Percentiles rank a stretch among this genome's conserved stretches.
phyloP scores from a whole-genome alignment of 306 rosid genomes.

The Quercus rubra region DNA sequence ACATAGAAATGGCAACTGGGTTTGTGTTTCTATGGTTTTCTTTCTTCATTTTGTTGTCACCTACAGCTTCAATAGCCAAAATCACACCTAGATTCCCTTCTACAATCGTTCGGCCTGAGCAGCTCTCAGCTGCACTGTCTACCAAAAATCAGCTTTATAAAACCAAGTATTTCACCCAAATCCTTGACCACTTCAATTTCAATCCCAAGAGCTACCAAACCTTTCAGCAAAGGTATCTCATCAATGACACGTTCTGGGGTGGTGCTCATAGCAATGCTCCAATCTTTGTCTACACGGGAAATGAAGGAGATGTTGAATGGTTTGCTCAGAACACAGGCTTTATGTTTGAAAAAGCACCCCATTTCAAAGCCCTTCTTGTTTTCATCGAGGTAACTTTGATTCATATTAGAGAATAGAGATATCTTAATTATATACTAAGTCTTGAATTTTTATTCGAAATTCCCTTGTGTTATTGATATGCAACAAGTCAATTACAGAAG shows the following conservation, averaged over 20 bases:
- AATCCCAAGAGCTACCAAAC: constrained; percentile 59
- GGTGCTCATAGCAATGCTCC: constrained; percentile 67
- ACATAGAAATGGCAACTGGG: neutral
- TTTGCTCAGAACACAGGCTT: constrained; percentile 83
- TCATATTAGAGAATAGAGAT: neutral
- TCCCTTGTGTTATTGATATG: no score
- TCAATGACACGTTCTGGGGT: constrained; percentile 80
- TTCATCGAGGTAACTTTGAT: constrained; percentile 67
- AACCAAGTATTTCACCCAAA: constrained; percentile 73
- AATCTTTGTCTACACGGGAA: constrained; percentile 90
- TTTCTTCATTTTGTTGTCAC: constrained; percentile 15
- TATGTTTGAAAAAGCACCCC: constrained; percentile 61
- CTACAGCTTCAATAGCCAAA: constrained; percentile 21
- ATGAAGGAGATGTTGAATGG: constrained; percentile 87
- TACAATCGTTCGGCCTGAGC: constrained; percentile 32
- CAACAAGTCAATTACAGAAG: no score
- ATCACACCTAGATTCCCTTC: constrained; percentile 45
- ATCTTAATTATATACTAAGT: neutral
- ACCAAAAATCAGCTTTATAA: constrained; percentile 31
- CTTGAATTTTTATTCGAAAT: no score
- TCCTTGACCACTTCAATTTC: constrained; percentile 80
- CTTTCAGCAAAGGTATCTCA: constrained; percentile 78
- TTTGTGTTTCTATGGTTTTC: neutral
- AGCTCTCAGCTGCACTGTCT: constrained; percentile 8
- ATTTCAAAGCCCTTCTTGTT: constrained; percentile 71